Evolutionary conservation across 1,139 yeast genomes (phyloP), one percentile per base, ranked within the genome.

Genomic region (Suhomyces kunorum): DNA sequence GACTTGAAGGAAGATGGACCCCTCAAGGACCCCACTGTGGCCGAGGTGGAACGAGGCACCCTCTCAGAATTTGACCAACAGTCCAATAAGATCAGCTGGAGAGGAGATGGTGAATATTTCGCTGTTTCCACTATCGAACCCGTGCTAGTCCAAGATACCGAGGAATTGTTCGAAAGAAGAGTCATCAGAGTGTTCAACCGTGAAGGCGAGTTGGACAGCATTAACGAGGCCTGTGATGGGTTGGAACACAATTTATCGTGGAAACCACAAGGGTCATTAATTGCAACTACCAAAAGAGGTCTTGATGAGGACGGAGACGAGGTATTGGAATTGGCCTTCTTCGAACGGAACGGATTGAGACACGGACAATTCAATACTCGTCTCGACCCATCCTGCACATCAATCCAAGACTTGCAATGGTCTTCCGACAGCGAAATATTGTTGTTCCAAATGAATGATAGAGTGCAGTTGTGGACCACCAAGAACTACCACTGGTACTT

Each of bases 401-500:
- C 56, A 3, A 69, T 88, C 12, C 50, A 64, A n/a, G 71, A 71
- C 34, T 48, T 92, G 14, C 73, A 77, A 30, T 94, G 98, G 98
- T 87, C 92, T 44, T 72, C 81, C 29, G 85, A 84, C 51, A 83
- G 94, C 38, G 95, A 89, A 50, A 74, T 87, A 1, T 66, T 94
- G 43, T 85, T 95, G 0, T 67, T 92, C 17, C 83, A 79, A 40
- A 64, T 84, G 22, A 51, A 63, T 2, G 76, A 83, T 49, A 66
- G 78, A 25, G 73, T 92, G 14, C 95, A 87, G 58, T 65, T 94
- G 26, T 94, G 98, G 98, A 83, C 95, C 1, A 74, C 87, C 2
- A 90, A 87, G 56, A 94, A 94, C 60, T 94, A 90, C 61, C 95
- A 90, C 59, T 94, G 98, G 98, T 88, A 86, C 59, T 71, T 90